Evolutionary conservation across 306 rosid species (phyloP), one percentile per base, ranked within the genome.

Genomic region (Cercis canadensis): DNA sequence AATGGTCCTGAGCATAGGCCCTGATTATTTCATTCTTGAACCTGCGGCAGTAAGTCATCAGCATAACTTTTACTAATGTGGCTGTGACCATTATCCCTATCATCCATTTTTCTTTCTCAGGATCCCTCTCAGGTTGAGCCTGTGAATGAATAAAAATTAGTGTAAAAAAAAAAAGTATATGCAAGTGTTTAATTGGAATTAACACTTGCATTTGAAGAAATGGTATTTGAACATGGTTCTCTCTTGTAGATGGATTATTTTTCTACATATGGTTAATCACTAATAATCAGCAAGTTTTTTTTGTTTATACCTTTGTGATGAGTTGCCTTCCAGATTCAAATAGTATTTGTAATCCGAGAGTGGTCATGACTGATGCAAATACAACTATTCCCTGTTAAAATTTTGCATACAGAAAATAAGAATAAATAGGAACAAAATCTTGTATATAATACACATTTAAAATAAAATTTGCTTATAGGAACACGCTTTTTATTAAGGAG

Each of bases 1-100:
- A 83, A 78, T 94, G 98, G 54, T 94, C 97, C 75, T 86, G 96
- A 47, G 97, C 97, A 56, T 94, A 94, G 24, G 98, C 87, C 68
- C 76, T 88, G 0, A 94, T 87, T 47, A 94, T 94, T 77, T 84
- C 95, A 70, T 94, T 90, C 64, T 82, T 75, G 87, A 88, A 90
- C 85, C 95, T 83, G 7, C 87, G 82, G 64, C 98, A 94, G 14
- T 94, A 90, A n/a, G 31, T 37, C 90, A 84, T 90, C 5, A 94
- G 86, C 41, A 21, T 50, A 15, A 89, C 54, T 61, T 94, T 90
- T 56, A 81, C 94, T 7, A 77, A 29, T 0, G 96, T 87, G 6
- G 86, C 96, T 37, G 92, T 55, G 0, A 76, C 82, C 98, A 94
- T 94, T 5, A 94, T 94, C 70, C 86, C 98, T 40, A 94, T 78